Conservation (phyloP, 2,329 filamentous ascomycete species). For the Canariomyces notabilis region DNA sequence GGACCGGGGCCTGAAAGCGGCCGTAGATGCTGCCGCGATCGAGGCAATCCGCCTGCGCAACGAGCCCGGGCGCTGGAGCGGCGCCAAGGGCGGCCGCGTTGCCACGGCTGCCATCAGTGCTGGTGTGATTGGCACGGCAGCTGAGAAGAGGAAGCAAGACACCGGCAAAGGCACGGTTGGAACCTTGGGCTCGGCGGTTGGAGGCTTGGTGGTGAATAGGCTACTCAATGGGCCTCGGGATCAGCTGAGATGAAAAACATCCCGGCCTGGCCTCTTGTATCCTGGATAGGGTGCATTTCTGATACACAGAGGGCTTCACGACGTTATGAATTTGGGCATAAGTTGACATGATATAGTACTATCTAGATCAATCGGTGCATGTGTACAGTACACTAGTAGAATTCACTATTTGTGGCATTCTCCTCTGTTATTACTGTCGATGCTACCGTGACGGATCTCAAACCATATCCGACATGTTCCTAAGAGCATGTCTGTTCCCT, state of each 20-base stretch:
- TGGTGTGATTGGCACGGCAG: slow-evolving; percentile 15
- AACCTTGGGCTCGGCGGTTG: slow-evolving; percentile 18
- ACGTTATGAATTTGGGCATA: too few species aligned
- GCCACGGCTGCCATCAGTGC: slow-evolving; percentile 23
- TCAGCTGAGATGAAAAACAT: slow-evolving; percentile 15
- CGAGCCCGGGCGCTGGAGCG: slow-evolving; percentile 22
- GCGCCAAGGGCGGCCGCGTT: slow-evolving; percentile 18
- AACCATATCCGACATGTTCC: too few species aligned
- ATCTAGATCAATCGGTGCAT: too few species aligned
- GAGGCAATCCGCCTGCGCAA: slow-evolving; percentile 24
- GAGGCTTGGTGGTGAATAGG: slow-evolving; percentile 24
- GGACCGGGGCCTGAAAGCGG: slow-evolving; percentile 15
- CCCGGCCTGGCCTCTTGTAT: background rate
- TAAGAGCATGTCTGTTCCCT: too few species aligned
- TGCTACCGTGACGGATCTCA: too few species aligned
- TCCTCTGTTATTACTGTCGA: too few species aligned
- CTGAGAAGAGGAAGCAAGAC: slow-evolving; percentile 13
- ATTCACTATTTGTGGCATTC: too few species aligned
- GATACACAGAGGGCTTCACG: background rate
- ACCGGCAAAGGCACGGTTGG: slow-evolving; percentile 10
- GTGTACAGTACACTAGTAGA: too few species aligned
- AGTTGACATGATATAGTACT: too few species aligned
- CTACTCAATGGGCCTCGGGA: slow-evolving; percentile 24
- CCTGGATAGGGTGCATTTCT: background rate
- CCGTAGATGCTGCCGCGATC: slow-evolving; percentile 21